Percentiles rank a stretch among this genome's conserved stretches.
Evolutionary conservation across 169 alveolate species (phyloP).

Genomic region (Babesia bigemina): DNA sequence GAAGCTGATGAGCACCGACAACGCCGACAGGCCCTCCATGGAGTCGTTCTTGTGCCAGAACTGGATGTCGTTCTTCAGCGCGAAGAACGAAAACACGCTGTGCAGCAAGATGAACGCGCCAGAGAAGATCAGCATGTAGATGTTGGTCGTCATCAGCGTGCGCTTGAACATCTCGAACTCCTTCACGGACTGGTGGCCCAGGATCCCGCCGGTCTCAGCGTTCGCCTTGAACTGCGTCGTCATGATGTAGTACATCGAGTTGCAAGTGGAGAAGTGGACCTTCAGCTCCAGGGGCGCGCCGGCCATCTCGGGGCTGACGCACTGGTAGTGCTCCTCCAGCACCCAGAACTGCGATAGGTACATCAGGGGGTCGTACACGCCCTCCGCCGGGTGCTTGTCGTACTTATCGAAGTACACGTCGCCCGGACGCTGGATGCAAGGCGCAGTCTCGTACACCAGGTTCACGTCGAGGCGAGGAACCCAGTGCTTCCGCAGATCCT

Average conservation of each 20-base stretch:
- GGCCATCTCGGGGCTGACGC: background rate
- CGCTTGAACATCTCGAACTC: constrained; percentile 87
- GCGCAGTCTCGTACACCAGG: constrained; percentile 56
- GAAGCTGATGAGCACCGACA: constrained; percentile 85
- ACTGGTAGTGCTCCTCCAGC: constrained; percentile 53
- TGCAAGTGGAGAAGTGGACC: constrained; percentile 52
- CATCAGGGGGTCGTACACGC: constrained; percentile 58
- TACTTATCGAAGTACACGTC: constrained; percentile 31
- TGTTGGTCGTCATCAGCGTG: constrained; percentile 84
- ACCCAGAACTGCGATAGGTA: constrained; percentile 69
- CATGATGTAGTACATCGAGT: constrained; percentile 43
- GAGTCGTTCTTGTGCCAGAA: constrained; percentile 94
- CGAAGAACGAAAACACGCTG: constrained; percentile 87
- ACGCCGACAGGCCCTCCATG: constrained; percentile 94
- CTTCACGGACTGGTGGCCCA: constrained; percentile 65
- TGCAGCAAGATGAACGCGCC: constrained; percentile 82
- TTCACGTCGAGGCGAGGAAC: constrained; percentile 64
- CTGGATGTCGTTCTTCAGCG: constrained; percentile 92
- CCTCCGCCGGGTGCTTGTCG: constrained; percentile 11
- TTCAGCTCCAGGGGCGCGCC: constrained; percentile 22
- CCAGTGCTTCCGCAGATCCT: constrained; percentile 46
- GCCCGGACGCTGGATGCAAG: constrained; percentile 2
- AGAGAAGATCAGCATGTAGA: constrained; percentile 83
- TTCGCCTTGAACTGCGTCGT: constrained; percentile 33
- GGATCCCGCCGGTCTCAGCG: constrained; percentile 25